Conservation (phyloP, 163 green algal genomes). For the Smithsoniella earleae region DNA sequence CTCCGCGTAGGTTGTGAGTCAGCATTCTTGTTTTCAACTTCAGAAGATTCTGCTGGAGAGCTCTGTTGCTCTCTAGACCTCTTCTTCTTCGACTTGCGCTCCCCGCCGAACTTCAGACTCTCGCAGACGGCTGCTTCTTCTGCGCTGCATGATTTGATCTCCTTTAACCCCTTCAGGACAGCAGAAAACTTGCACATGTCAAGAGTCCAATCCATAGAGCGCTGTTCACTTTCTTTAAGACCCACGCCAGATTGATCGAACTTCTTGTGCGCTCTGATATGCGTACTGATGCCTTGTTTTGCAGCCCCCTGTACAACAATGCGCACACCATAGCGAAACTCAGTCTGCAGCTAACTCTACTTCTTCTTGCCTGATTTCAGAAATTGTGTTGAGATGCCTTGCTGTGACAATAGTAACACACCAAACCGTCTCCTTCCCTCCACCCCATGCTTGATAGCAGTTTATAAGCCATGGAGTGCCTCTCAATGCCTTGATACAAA, state of each 20-base stretch:
- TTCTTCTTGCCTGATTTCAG: too few relatives aligned
- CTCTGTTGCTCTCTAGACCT: slow-evolving; percentile 25
- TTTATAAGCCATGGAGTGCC: slow-evolving; percentile 61
- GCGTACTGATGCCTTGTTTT: slow-evolving; percentile 71
- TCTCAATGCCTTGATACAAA: slow-evolving; percentile 70
- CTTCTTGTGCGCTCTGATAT: slow-evolving; percentile 79
- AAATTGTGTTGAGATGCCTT: too few relatives aligned
- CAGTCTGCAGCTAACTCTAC: too few relatives aligned
- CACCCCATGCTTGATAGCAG: slow-evolving; percentile 69
- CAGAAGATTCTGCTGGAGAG: slow-evolving; percentile 19
- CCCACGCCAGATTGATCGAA: slow-evolving; percentile 70
- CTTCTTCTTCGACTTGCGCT: slow-evolving; percentile 23
- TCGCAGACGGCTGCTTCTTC: slow-evolving; percentile 4
- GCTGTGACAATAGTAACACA: slow-evolving; percentile 38
- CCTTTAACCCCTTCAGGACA: slow-evolving; percentile 8
- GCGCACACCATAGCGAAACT: too few relatives aligned
- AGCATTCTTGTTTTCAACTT: slow-evolving; percentile 9
- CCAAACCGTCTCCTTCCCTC: slow-evolving; percentile 73
- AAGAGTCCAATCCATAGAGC: slow-evolving; percentile 4
- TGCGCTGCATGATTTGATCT: background rate
- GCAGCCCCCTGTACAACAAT: slow-evolving; percentile 49
- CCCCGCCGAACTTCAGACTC: background rate
- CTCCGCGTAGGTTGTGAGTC: background rate
- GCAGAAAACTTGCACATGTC: slow-evolving; percentile 30
- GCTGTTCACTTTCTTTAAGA: slow-evolving; percentile 44